phyloP scores from a whole-genome alignment of 2,329 filamentous ascomycete genomes.

The Fragosphaeria purpurea region DNA sequence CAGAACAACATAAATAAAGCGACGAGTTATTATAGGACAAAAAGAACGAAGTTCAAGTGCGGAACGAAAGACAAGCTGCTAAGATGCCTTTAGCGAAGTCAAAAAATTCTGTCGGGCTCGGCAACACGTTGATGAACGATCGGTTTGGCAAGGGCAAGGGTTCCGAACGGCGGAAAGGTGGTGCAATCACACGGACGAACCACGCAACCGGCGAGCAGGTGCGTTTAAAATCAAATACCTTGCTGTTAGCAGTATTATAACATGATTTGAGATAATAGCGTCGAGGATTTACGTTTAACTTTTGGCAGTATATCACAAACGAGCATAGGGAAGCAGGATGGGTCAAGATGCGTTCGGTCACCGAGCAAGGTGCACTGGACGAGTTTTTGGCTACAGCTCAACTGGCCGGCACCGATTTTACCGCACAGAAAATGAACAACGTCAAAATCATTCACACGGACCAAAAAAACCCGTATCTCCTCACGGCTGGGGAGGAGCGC shows the following conservation, averaged over 20 bases:
- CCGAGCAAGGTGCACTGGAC: constrained; percentile 90
- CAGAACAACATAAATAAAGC: too few species aligned
- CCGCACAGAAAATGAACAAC: constrained; percentile 97
- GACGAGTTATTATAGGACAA: too few species aligned
- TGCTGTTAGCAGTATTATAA: background rate
- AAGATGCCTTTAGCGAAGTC: constrained; percentile 68
- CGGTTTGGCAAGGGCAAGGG: constrained; percentile 92
- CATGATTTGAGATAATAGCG: too few species aligned
- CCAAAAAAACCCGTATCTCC: constrained; percentile 87
- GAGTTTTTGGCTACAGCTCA: constrained; percentile 95
- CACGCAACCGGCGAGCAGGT: constrained; percentile 70
- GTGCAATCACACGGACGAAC: constrained; percentile 55
- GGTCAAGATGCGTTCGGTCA: constrained; percentile 99
- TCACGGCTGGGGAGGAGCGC: constrained; percentile 77
- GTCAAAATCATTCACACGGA: constrained; percentile 97
- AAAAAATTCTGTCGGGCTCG: constrained; percentile 88
- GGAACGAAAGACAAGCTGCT: too few species aligned
- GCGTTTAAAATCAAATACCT: constrained; percentile 10
- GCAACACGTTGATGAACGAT: constrained; percentile 98
- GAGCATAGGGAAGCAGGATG: constrained; percentile 83
- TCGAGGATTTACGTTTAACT: too few species aligned
- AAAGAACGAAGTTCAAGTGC: too few species aligned
- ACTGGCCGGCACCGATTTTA: constrained; percentile 96
- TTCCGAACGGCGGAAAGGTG: constrained; percentile 62
- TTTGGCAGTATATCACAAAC: constrained; percentile 71